A percentile compares a stretch with the other conserved stretches of the same genome.
phyloP scores from a whole-genome alignment of 768 basidiomycete genomes.

The Sarcodon sp. region DNA sequence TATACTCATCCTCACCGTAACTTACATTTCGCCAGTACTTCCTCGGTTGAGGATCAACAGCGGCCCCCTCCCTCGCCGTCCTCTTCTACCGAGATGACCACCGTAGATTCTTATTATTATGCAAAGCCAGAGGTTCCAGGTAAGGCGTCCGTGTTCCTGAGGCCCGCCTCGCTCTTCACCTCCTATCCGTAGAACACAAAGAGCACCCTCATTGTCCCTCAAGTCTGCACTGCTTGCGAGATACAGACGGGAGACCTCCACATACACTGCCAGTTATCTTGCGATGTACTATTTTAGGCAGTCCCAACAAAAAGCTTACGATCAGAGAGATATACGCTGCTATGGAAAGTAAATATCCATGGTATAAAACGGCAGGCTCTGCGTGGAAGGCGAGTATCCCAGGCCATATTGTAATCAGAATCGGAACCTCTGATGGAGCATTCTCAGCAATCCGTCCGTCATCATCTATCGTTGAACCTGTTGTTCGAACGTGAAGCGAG shows the following conservation, averaged over 20 bases:
- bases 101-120: slow-evolving; percentile 6
- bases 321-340: slow-evolving; percentile 80
- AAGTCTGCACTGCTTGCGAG: slow-evolving; percentile 63
- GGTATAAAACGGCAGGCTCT: slow-evolving; percentile 67
- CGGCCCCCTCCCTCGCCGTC: too few relatives aligned
- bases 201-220: slow-evolving; percentile 72
- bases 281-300: slow-evolving; percentile 74
- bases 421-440: not conserved
- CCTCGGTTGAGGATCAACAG: slow-evolving; percentile 7
- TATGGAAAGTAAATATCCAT: slow-evolving; percentile 78
- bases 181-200: slow-evolving; percentile 28
- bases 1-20: not conserved
- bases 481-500: slow-evolving; percentile 74
- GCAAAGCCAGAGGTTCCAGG: not conserved
- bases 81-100: not conserved
- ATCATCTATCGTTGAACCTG: slow-evolving; percentile 73
- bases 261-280: slow-evolving; percentile 80
- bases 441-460: slow-evolving; percentile 72
- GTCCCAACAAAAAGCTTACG: slow-evolving; percentile 60
- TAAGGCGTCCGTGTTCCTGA: not conserved
- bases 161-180: not conserved
- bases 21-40: not conserved
- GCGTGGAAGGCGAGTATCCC: slow-evolving; percentile 63
- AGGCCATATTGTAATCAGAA: not conserved
- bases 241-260: slow-evolving; percentile 68